Conservation (phyloP, 163 green algal species). For the Scenedesmus sp. region DNA sequence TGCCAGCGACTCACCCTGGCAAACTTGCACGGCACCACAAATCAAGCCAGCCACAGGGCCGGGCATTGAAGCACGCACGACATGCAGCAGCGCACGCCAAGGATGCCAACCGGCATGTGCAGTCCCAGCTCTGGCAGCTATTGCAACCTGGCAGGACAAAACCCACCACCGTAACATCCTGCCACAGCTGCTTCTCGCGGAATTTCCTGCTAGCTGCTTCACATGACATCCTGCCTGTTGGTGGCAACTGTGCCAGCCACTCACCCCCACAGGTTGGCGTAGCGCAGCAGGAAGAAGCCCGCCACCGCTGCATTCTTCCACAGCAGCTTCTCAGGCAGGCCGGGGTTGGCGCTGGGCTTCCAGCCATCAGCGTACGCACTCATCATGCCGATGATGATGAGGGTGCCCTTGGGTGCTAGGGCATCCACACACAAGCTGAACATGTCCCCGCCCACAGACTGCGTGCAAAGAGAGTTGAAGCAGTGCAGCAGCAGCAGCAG, state of each 20-base stretch:
- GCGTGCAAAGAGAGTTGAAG: background rate
- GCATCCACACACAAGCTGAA: constrained; percentile 67
- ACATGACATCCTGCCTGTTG: too few relatives aligned
- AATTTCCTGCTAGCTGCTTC: background rate
- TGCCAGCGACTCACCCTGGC: too few relatives aligned
- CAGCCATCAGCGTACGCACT: constrained; percentile 75
- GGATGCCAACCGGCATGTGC: background rate
- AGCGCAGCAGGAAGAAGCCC: constrained; percentile 91
- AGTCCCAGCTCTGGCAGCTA: background rate
- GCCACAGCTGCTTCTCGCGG: background rate
- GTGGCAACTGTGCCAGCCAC: background rate
- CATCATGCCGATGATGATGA: constrained; percentile 91
- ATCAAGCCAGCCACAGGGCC: too few relatives aligned
- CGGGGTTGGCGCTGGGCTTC: constrained; percentile 66
- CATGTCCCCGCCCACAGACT: constrained; percentile 88
- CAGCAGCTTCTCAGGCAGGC: constrained; percentile 89
- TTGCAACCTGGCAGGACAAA: background rate
- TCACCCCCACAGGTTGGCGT: constrained; percentile 57
- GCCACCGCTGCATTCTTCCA: constrained; percentile 72
- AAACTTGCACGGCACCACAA: too few relatives aligned
- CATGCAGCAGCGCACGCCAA: background rate
- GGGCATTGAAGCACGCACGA: too few relatives aligned
- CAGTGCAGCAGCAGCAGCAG: background rate
- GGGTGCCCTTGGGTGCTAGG: constrained; percentile 68
- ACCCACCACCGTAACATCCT: background rate